Conservation (phyloP, 2,329 filamentous ascomycete genomes). For the Trichoderma afroharzianum region DNA sequence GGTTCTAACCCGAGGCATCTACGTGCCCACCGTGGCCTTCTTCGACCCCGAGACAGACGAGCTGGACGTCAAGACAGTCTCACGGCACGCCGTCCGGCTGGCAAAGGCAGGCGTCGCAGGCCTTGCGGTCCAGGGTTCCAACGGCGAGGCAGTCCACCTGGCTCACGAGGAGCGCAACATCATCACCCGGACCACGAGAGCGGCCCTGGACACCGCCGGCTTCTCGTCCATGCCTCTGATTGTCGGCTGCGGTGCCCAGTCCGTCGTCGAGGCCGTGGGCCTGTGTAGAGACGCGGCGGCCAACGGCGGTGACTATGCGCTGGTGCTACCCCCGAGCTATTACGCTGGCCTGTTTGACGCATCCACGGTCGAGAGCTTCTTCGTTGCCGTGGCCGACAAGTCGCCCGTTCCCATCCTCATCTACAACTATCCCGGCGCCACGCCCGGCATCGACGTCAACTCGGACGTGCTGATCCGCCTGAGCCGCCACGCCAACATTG, state of each 20-base stretch:
- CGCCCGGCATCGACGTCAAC: slow-evolving; percentile 59
- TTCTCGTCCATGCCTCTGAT: slow-evolving; percentile 66
- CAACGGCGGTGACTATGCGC: slow-evolving; percentile 69
- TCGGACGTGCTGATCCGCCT: slow-evolving; percentile 60
- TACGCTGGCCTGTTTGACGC: slow-evolving; percentile 65
- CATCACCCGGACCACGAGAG: slow-evolving; percentile 66
- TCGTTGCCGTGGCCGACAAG: slow-evolving; percentile 59
- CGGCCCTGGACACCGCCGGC: slow-evolving; percentile 62
- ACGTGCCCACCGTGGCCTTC: slow-evolving; percentile 72
- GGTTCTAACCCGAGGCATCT: slow-evolving; percentile 53
- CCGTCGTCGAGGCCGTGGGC: slow-evolving; percentile 67
- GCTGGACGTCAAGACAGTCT: slow-evolving; percentile 59
- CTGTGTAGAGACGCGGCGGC: slow-evolving; percentile 65
- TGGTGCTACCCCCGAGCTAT: slow-evolving; percentile 74
- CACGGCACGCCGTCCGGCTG: slow-evolving; percentile 63
- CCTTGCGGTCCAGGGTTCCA: slow-evolving; percentile 74
- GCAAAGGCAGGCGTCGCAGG: slow-evolving; percentile 70
- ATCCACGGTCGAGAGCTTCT: slow-evolving; percentile 59
- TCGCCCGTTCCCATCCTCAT: slow-evolving; percentile 65
- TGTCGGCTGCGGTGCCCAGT: slow-evolving; percentile 71
- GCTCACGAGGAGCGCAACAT: slow-evolving; percentile 65
- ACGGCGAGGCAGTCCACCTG: slow-evolving; percentile 78
- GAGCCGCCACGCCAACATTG: slow-evolving; percentile 61
- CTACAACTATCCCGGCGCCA: slow-evolving; percentile 67
- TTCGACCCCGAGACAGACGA: slow-evolving; percentile 64